phyloP scores from a whole-genome alignment of 228 moss, liverwort and hornwort species.

The Sphagnum fallax region DNA sequence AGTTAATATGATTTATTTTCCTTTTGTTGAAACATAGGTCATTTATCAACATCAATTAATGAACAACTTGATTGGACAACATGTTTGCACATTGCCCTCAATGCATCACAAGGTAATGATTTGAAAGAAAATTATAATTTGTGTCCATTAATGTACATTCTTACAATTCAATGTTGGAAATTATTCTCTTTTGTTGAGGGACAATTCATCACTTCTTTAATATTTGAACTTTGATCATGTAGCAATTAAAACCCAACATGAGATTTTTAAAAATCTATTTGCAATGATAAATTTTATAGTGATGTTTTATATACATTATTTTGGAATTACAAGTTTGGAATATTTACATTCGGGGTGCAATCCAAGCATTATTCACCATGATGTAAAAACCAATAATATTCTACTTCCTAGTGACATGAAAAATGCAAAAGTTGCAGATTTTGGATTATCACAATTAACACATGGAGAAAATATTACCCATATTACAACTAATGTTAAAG shows the following conservation, averaged over 20 bases:
- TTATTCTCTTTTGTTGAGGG: no score
- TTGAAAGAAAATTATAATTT: no score
- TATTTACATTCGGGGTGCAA: conserved; percentile 24
- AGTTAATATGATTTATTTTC: no score
- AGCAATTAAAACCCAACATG: no score
- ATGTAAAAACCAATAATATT: conserved; percentile 23
- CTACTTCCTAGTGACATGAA: conserved; percentile 18
- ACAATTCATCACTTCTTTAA: no score
- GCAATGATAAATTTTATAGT: not conserved
- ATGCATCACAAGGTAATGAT: conserved; percentile 13
- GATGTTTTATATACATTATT: not conserved
- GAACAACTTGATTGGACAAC: conserved; percentile 6
- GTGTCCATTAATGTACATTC: no score
- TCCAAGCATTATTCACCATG: conserved; percentile 27
- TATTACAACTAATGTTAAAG: conserved; percentile 22
- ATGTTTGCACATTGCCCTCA: conserved; percentile 11
- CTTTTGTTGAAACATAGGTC: no score
- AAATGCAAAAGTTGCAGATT: conserved; percentile 26
- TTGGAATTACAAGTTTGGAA: conserved; percentile 20
- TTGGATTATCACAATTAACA: conserved; percentile 17
- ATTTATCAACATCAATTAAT: not conserved
- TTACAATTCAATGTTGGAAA: no score
- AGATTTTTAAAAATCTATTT: not conserved
- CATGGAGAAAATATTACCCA: conserved; percentile 3
- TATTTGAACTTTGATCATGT: no score